These are phyloP conservation scores for Nephelium lappaceum DNA, from an alignment of 345 rosid species.

Conservation along the genomic window DNA sequence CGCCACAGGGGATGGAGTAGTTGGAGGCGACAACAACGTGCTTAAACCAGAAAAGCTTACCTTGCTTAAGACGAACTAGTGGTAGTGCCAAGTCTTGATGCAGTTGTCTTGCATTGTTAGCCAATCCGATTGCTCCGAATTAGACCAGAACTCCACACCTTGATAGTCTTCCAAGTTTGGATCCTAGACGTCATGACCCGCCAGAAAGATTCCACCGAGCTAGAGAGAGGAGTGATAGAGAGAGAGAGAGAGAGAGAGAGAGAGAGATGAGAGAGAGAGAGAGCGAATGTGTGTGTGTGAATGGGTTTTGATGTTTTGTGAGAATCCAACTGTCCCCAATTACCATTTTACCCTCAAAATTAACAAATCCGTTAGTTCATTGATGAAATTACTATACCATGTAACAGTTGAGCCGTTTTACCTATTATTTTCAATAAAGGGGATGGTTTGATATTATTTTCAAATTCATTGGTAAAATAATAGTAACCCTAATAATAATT, in stretches of 20 bases:
- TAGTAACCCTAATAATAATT: too few relatives aligned
- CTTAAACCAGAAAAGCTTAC: slow-evolving; percentile 86
- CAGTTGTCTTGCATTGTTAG: slow-evolving; percentile 77
- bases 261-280: too few relatives aligned
- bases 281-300: too few relatives aligned
- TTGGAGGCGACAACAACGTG: slow-evolving; percentile 47
- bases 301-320: too few relatives aligned
- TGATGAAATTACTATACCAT: too few relatives aligned
- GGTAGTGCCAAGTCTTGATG: slow-evolving; percentile 84
- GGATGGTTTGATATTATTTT: too few relatives aligned
- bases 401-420: too few relatives aligned
- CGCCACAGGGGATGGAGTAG: slow-evolving; percentile 70
- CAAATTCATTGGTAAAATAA: too few relatives aligned
- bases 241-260: neutral
- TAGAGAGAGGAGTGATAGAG: neutral
- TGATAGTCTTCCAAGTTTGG: slow-evolving; percentile 65
- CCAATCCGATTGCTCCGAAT: slow-evolving; percentile 79
- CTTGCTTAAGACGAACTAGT: slow-evolving; percentile 83
- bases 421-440: too few relatives aligned
- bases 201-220: slow-evolving; percentile 66
- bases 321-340: too few relatives aligned
- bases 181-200: slow-evolving; percentile 63
- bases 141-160: slow-evolving; percentile 68
- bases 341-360: too few relatives aligned
- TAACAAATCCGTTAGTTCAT: too few relatives aligned